These are phyloP conservation scores for Spinellus fusiger DNA, from an alignment of 192 early-diverging fungal genomes.

Conservation along the genomic window DNA sequence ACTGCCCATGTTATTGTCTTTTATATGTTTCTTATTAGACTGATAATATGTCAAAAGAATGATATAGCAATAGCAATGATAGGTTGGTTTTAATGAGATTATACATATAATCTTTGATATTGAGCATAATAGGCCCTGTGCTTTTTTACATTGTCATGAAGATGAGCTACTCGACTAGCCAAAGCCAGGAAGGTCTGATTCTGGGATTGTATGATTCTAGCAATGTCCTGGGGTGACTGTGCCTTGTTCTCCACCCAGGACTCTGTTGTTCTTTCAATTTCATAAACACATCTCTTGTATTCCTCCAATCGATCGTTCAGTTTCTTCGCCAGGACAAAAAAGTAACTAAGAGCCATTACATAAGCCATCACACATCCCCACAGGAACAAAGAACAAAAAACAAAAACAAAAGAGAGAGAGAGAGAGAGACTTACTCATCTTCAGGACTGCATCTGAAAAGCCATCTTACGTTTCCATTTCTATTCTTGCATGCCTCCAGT, in stretches of 20 bases:
- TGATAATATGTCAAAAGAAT: too few relatives aligned
- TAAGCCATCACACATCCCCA: not conserved
- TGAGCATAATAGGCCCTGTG: slow-evolving; percentile 11
- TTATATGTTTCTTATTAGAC: too few relatives aligned
- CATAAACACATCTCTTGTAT: slow-evolving; percentile 27
- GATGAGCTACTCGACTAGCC: slow-evolving; percentile 17
- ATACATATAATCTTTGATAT: slow-evolving; percentile 6
- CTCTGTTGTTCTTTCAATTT: slow-evolving; percentile 23
- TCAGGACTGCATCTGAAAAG: slow-evolving; percentile 22
- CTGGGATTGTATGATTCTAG: slow-evolving; percentile 20
- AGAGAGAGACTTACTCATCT: slow-evolving; percentile 17
- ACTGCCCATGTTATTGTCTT: too few relatives aligned
- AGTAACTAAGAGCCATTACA: slow-evolving; percentile 13
- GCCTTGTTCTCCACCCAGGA: slow-evolving; percentile 8
- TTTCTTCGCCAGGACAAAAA: slow-evolving; percentile 11
- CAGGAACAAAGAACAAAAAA: not conserved
- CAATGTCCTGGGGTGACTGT: slow-evolving; percentile 11
- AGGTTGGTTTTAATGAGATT: too few relatives aligned
- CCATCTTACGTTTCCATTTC: slow-evolving; percentile 14
- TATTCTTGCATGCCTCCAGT: slow-evolving; percentile 20
- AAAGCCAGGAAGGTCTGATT: slow-evolving; percentile 26
- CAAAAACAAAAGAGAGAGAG: not conserved
- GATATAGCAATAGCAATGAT: too few relatives aligned
- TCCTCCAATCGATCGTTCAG: slow-evolving; percentile 20
- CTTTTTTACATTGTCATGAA: slow-evolving; percentile 17